Base-by-base conservation (phyloP, 1,284 basidiomycete species). In the Malassezia globosa region DNA sequence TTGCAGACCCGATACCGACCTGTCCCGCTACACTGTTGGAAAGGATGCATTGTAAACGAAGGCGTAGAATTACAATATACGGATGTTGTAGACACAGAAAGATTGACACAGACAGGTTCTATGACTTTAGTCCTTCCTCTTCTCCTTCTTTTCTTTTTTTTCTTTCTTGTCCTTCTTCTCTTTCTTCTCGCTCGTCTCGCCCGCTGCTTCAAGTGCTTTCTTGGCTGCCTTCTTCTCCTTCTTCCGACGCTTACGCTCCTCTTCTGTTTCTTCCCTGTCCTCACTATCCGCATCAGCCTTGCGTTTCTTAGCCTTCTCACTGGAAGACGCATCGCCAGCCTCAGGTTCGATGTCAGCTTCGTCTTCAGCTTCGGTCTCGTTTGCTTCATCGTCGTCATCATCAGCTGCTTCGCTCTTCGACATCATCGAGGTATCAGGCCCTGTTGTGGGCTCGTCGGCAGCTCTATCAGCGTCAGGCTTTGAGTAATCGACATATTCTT, bases 401-500 rank as follows among this genome's bases (percentile, higher is more conserved):
- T 60, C 51, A 21, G 27, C 37, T 35, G 54, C 50, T 37, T 59
- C 58, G 41, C 54, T 54, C 49, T 51, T 50, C 6, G 58, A 52
- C 25, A 41, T 51, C 42, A 37, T 51, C 16, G 63, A 56, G 5
- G 47, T 43, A 16, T 49, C 51, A 1, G 51, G 46, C 8, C 38
- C 46, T n/a, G 48, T 49, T 14, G 42, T 52, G 7, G 55, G 59
- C 6, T 51, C 42, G 7, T 46, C 41, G 14, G 69, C 63, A 14
- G 73, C 37, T 22, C 56, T 51, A 16, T 72, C 64, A 11, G 66
- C 72, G 19, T 69, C 71, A 22, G 58, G 61, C n/a, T 70, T 74
- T 37, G 75, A 74, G 73, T 94, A 96, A 75, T 99, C 92, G 54
- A 92, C 80, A 73, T 97, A 97, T 66, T 85, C 85, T 63, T 82